Percentiles rank a stretch among this genome's conserved stretches.
These are phyloP conservation scores for Malassezia globosa DNA, from an alignment of 1,284 basidiomycete genomes.

Conservation along the genomic window DNA sequence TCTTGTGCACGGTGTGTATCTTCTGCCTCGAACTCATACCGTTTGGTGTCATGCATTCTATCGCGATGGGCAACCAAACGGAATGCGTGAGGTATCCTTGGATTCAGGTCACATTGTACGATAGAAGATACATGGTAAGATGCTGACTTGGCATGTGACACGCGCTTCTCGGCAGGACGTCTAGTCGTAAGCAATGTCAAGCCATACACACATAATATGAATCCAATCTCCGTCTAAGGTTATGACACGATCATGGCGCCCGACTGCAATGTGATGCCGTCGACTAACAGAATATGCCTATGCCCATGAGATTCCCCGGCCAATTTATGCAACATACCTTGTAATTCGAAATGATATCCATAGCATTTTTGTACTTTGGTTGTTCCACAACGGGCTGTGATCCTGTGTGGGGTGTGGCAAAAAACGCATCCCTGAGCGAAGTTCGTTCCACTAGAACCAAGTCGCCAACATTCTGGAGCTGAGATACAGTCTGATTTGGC, in stretches of 20 bases:
- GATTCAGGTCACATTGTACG: slow-evolving; percentile 67
- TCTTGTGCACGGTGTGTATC: slow-evolving; percentile 51
- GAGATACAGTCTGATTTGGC: slow-evolving; percentile 86
- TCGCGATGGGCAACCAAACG: slow-evolving; percentile 67
- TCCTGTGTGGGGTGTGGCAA: neutral
- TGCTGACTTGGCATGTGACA: slow-evolving; percentile 53
- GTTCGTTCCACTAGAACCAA: slow-evolving; percentile 66
- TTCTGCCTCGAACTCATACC: slow-evolving; percentile 96
- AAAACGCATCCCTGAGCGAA: neutral
- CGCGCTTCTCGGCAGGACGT: slow-evolving; percentile 26
- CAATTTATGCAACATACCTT: slow-evolving; percentile 50
- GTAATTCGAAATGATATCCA: slow-evolving; percentile 54
- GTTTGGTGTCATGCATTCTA: slow-evolving; percentile 58
- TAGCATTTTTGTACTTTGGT: slow-evolving; percentile 44
- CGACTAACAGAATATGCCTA: slow-evolving; percentile 88
- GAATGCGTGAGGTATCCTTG: slow-evolving; percentile 69
- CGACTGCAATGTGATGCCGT: slow-evolving; percentile 69
- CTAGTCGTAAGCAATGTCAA: neutral
- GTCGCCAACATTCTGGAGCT: slow-evolving; percentile 72
- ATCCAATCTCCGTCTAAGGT: slow-evolving; percentile 93
- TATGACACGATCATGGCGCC: slow-evolving; percentile 76
- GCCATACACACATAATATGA: slow-evolving; percentile 60
- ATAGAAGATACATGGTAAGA: slow-evolving; percentile 87
- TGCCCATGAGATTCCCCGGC: no score
- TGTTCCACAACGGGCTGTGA: slow-evolving; percentile 11